Evolutionary conservation across 2,329 filamentous ascomycete species (phyloP).

Genomic region (Akanthomyces uredinophilus): DNA sequence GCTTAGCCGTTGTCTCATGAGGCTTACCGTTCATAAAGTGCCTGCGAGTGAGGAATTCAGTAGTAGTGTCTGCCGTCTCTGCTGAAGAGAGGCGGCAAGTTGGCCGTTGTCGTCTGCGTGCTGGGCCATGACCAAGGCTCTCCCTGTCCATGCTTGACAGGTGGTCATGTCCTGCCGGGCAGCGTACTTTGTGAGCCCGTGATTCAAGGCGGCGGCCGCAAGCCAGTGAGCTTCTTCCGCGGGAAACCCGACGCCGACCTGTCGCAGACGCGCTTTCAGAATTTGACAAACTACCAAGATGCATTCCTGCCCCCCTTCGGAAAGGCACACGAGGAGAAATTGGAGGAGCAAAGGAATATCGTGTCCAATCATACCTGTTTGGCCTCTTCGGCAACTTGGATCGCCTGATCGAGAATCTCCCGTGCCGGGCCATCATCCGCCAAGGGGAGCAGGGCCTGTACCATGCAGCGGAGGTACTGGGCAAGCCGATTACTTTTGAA

Average conservation of each 20-base stretch:
- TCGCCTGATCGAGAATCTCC: conserved; percentile 59
- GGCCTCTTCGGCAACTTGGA: conserved; percentile 46
- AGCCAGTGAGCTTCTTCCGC: conserved; percentile 70
- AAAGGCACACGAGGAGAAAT: no score
- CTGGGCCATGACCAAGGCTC: conserved; percentile 57
- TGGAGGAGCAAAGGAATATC: no score
- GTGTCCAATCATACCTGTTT: conserved; percentile 34
- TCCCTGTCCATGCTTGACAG: conserved; percentile 57
- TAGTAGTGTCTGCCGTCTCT: conserved; percentile 39
- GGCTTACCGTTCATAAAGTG: background rate
- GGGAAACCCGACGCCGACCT: conserved; percentile 52
- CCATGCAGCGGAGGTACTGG: conserved; percentile 74
- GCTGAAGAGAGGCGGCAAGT: conserved; percentile 40
- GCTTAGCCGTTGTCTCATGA: background rate
- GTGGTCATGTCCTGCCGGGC: conserved; percentile 44
- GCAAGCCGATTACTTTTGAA: conserved; percentile 58
- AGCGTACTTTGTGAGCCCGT: conserved; percentile 61
- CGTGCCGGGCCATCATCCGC: conserved; percentile 49
- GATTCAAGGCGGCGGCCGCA: conserved; percentile 64
- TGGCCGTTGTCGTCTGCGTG: conserved; percentile 50
- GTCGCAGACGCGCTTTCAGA: background rate
- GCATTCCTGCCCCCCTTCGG: no score
- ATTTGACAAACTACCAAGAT: no score
- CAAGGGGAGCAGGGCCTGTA: conserved; percentile 59
- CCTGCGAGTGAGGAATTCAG: conserved; percentile 15